These are phyloP conservation scores for Proliferodiscus dingleyae DNA, from an alignment of 2,329 filamentous ascomycete genomes.

Conservation along the genomic window DNA sequence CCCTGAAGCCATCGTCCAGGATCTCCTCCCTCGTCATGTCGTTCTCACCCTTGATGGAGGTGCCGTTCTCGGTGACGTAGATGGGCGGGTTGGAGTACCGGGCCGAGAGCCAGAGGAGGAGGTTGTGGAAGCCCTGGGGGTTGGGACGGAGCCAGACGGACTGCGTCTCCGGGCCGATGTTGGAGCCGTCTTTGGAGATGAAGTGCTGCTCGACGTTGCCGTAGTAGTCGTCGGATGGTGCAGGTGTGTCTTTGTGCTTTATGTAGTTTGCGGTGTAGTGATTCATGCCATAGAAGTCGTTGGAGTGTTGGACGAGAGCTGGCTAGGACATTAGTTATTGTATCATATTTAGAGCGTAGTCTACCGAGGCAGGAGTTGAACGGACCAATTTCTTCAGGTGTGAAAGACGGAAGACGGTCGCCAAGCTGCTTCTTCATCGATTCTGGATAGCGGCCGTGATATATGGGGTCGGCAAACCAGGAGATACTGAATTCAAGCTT, in stretches of 20 bases:
- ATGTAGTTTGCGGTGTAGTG: conserved; percentile 89
- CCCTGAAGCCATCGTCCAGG: conserved; percentile 76
- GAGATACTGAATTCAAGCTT: conserved; percentile 84
- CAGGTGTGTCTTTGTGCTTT: conserved; percentile 59
- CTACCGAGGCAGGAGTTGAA: background rate
- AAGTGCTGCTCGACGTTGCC: conserved; percentile 73
- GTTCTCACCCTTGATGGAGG: conserved; percentile 77
- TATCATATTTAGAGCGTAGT: no score
- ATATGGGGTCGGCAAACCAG: conserved; percentile 87
- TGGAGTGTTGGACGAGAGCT: conserved; percentile 74
- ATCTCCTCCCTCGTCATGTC: conserved; percentile 66
- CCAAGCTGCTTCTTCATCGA: conserved; percentile 81
- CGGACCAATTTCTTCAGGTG: conserved; percentile 58
- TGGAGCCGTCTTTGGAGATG: conserved; percentile 65
- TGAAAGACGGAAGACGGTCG: conserved; percentile 69
- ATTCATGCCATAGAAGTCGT: conserved; percentile 95
- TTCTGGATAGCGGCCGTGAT: conserved; percentile 77
- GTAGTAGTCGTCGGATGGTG: conserved; percentile 61
- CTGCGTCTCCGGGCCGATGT: conserved; percentile 78
- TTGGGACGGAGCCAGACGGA: conserved; percentile 76
- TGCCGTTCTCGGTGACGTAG: conserved; percentile 87
- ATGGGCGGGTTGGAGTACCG: conserved; percentile 73
- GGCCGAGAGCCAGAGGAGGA: conserved; percentile 72
- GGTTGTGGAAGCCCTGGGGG: conserved; percentile 69
- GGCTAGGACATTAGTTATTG: no score